Evolutionary conservation across 2,329 filamentous ascomycete genomes (phyloP), one percentile per base, ranked within the genome.

Genomic region (Ceratocystiopsis minuta): DNA sequence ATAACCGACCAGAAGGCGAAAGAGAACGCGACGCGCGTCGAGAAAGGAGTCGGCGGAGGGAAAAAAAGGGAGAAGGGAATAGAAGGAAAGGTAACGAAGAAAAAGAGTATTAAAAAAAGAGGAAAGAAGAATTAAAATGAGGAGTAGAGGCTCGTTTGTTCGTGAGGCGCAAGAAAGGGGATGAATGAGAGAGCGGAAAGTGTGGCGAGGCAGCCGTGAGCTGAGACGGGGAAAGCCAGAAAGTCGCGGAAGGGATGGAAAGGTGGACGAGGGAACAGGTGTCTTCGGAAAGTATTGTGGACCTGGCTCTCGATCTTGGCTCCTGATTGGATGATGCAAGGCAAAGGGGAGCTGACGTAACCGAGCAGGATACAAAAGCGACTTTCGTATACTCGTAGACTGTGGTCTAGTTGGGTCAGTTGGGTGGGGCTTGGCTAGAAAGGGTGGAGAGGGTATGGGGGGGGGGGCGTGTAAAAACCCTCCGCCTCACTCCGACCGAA

Each of bases 1-100:
- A 76, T 76, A 60, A 64, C 63, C 60, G 64, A 60, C 57, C 57
- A 53, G 52, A 50, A 42, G 50, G 45, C 24, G 36, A 18, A 16
- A 12, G 17, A n/a, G 35, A 24, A 37, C 39, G 41, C 41, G 41
- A 36, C 37, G 41, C 37, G 46, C 39, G 45, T 16, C 24, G 33
- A 20, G 36, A 32, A 24, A 39, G n/a, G n/a, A 34, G n/a, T 37
- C 40, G 36, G 36, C 16, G 32, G 39, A 12, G 33, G 15, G 33
- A 20, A 34, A 32, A 28, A 11, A 43, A 33, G 31, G 24, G 18
- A 38, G 28, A 15, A 17, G 20, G 12, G 16, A 10, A 31, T 17
- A 43, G 17, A 40, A 42, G 37, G 20, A 39, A 39, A 38, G 17
- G 38, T 14, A 37, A 38, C 15, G 20, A 38, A 20, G 32, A 24